Evolutionary conservation across 2,329 filamentous ascomycete genomes (phyloP).

Genomic region (Xylaria sp.): DNA sequence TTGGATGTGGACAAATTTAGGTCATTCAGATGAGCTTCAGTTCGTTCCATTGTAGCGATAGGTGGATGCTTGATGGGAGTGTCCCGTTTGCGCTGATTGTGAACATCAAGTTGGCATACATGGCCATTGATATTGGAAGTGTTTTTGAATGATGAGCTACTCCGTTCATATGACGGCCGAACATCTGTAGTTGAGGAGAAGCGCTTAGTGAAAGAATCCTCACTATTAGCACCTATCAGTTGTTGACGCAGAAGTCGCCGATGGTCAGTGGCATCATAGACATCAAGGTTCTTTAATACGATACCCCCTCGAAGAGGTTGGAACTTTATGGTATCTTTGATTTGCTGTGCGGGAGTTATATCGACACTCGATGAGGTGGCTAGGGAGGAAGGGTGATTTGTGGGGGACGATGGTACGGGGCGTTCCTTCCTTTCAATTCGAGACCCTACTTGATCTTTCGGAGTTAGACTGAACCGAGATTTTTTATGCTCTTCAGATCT

Average conservation of each 20-base stretch:
- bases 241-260: constrained; percentile 22
- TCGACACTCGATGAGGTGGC: not conserved
- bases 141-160: not conserved
- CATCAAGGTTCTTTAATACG: constrained; percentile 43
- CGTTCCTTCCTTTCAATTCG: constrained; percentile 21
- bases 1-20: not conserved
- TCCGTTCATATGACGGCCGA: not conserved
- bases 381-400: constrained; percentile 3
- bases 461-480: constrained; percentile 17
- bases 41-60: not conserved
- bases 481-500: constrained; percentile 17
- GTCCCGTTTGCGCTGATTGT: not conserved
- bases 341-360: not conserved
- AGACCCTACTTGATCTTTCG: constrained; percentile 31
- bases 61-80: not conserved
- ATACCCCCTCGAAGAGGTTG: constrained; percentile 34
- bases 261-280: constrained; percentile 41
- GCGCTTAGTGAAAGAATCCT: not conserved
- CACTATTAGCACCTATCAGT: not conserved
- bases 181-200: not conserved
- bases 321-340: constrained; percentile 2
- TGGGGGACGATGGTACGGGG: not conserved
- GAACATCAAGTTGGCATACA: not conserved
- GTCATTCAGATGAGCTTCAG: not conserved
- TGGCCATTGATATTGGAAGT: not conserved